A percentile compares a stretch with the other conserved stretches of the same genome.
Conservation (phyloP, 75 land plant species). For the Sequoiadendron giganteum region DNA sequence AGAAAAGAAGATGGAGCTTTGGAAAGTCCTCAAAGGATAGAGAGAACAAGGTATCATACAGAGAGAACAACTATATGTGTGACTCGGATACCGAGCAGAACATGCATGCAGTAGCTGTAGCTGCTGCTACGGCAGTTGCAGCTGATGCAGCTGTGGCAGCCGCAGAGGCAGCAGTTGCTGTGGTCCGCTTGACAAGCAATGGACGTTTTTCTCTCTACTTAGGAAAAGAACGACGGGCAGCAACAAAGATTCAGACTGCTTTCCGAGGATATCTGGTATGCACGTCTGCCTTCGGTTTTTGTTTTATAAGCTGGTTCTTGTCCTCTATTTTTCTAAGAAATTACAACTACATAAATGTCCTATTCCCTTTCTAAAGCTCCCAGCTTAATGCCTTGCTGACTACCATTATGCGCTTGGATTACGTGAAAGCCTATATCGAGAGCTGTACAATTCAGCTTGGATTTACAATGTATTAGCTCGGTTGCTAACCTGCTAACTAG, state of each 20-base stretch:
- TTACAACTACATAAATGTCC: neutral
- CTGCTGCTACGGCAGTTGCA: conserved; percentile 64
- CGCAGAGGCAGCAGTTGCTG: conserved; percentile 61
- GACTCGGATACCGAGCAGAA: conserved; percentile 12
- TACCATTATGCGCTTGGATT: neutral
- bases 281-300: neutral
- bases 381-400: neutral
- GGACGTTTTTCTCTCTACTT: conserved; percentile 29
- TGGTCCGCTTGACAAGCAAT: conserved; percentile 64
- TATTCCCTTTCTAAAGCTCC: too few relatives aligned
- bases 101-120: conserved; percentile 13
- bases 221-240: conserved; percentile 45
- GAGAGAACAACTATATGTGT: neutral
- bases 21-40: neutral
- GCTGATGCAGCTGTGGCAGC: conserved; percentile 45
- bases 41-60: neutral
- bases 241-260: conserved; percentile 56
- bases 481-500: neutral
- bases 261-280: conserved; percentile 78
- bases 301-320: neutral
- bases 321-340: neutral
- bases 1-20: conserved; percentile 10
- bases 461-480: neutral
- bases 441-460: neutral
- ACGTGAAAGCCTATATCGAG: neutral